A percentile compares a stretch with the other conserved stretches of the same genome.
Evolutionary conservation across 495 filamentous ascomycete species (phyloP).

Genomic region (Aspergillus ellipticus): DNA sequence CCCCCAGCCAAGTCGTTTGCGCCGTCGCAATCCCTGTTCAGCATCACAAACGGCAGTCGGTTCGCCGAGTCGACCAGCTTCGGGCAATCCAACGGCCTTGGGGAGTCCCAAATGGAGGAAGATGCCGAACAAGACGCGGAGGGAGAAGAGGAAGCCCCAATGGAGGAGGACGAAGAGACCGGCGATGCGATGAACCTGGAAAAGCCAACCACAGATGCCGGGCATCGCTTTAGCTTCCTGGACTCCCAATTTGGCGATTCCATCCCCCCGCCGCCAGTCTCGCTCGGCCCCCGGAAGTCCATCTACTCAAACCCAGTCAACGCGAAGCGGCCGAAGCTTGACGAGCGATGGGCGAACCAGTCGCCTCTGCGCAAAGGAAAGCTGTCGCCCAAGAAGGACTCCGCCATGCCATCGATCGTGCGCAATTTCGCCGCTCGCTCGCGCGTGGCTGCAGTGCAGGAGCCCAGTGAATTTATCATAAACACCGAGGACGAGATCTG

Average conservation of each 20-base stretch:
- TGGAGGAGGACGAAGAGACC: conserved; percentile 40
- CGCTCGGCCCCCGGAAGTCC: conserved; percentile 28
- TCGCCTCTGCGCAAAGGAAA: conserved; percentile 38
- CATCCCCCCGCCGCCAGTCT: conserved; percentile 14
- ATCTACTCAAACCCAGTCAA: conserved; percentile 42
- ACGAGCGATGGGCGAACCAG: conserved; percentile 38
- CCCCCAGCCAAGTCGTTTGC: conserved; percentile 20
- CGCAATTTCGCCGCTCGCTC: conserved; percentile 38
- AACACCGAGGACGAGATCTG: conserved; percentile 41
- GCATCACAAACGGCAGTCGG: conserved; percentile 38
- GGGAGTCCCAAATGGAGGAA: conserved; percentile 31
- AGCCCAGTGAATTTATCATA: conserved; percentile 44
- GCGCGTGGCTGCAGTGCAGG: conserved; percentile 31
- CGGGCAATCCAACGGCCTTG: conserved; percentile 26
- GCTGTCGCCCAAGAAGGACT: conserved; percentile 44
- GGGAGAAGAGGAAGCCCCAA: conserved; percentile 31
- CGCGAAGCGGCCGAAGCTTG: conserved; percentile 43
- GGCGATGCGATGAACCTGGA: conserved; percentile 29
- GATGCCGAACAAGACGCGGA: conserved; percentile 33
- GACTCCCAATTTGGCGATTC: conserved; percentile 33
- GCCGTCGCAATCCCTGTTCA: conserved; percentile 33
- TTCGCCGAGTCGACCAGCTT: conserved; percentile 37
- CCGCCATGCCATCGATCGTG: conserved; percentile 47
- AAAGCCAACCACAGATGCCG: conserved; percentile 15
- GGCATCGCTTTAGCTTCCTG: conserved; percentile 28